Evolutionary conservation across 805 yeast genomes (phyloP).

Genomic region (Candida pini): DNA sequence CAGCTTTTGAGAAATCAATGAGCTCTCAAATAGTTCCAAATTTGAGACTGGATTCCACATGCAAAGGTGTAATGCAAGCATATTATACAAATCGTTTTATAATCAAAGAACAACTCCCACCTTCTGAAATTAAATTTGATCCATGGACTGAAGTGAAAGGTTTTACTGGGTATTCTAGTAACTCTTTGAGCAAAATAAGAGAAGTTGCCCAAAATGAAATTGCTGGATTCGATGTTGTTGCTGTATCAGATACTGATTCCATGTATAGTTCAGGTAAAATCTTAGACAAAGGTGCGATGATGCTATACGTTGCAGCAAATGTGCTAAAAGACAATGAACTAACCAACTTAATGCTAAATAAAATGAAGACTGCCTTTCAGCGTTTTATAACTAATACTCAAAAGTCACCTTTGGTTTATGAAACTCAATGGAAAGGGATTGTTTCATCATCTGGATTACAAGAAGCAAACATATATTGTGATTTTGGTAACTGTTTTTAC

Average conservation of each 20-base stretch:
- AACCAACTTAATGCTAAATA: conserved; percentile 46
- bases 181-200: conserved; percentile 35
- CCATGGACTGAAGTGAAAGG: conserved; percentile 54
- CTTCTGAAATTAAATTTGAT: conserved; percentile 35
- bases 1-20: conserved; percentile 26
- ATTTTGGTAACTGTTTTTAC: conserved; percentile 71
- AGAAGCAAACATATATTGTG: conserved; percentile 33
- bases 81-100: conserved; percentile 31
- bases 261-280: conserved; percentile 90
- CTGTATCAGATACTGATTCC: conserved; percentile 65
- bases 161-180: conserved; percentile 30
- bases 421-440: conserved; percentile 71
- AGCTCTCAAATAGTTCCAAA: conserved; percentile 18
- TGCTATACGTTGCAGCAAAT: conserved; percentile 65
- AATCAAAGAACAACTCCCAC: conserved; percentile 26
- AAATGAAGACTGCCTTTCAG: conserved; percentile 61
- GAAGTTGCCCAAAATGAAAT: conserved; percentile 49
- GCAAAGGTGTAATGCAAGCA: conserved; percentile 49
- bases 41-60: conserved; percentile 42
- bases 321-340: conserved; percentile 52
- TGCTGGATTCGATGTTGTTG: conserved; percentile 44
- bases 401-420: conserved; percentile 69
- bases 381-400: conserved; percentile 69
- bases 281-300: conserved; percentile 85
- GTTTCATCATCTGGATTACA: conserved; percentile 56